Percentiles rank a stretch among this genome's conserved stretches.
These are phyloP conservation scores for Jimgerdemannia flammicorona DNA, from an alignment of 192 early-diverging fungal species.

Conservation along the genomic window DNA sequence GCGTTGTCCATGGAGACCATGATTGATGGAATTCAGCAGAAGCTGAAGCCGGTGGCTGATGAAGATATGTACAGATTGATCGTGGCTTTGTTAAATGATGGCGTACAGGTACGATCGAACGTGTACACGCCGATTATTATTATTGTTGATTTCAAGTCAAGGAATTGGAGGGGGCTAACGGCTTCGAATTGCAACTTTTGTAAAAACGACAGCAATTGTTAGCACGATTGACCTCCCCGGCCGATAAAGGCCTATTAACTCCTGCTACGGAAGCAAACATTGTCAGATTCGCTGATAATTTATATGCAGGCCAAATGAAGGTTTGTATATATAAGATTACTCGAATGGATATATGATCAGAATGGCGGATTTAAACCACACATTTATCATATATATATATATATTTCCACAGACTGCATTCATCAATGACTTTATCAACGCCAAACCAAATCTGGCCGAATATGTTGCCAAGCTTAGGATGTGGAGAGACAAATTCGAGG, in stretches of 20 bases:
- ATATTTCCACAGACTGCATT: constrained; percentile 57
- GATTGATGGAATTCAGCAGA: constrained; percentile 94
- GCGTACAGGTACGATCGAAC: constrained; percentile 61
- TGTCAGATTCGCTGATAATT: constrained; percentile 81
- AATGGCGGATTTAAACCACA: neutral
- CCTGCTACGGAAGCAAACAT: constrained; percentile 77
- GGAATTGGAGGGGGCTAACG: too few species aligned
- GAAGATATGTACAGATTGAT: constrained; percentile 98
- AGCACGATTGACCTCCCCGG: constrained; percentile 49
- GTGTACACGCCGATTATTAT: neutral
- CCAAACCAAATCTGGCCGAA: constrained; percentile 77
- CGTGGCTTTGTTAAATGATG: constrained; percentile 88
- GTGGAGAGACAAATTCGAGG: constrained; percentile 94
- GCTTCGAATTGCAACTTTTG: neutral
- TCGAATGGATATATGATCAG: constrained; percentile 1
- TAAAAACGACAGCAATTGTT: constrained; percentile 56
- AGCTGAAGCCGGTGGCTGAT: constrained; percentile 90
- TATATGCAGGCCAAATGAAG: constrained; percentile 74
- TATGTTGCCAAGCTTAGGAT: constrained; percentile 84
- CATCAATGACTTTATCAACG: constrained; percentile 88
- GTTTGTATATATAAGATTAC: constrained; percentile 17
- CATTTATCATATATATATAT: neutral
- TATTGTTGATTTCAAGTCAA: neutral
- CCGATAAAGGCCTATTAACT: constrained; percentile 61
- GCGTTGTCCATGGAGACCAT: constrained; percentile 97